Evolutionary conservation across 192 early-diverging fungal species (phyloP), one percentile per base, ranked within the genome.

Genomic region (Coemansia sp.): DNA sequence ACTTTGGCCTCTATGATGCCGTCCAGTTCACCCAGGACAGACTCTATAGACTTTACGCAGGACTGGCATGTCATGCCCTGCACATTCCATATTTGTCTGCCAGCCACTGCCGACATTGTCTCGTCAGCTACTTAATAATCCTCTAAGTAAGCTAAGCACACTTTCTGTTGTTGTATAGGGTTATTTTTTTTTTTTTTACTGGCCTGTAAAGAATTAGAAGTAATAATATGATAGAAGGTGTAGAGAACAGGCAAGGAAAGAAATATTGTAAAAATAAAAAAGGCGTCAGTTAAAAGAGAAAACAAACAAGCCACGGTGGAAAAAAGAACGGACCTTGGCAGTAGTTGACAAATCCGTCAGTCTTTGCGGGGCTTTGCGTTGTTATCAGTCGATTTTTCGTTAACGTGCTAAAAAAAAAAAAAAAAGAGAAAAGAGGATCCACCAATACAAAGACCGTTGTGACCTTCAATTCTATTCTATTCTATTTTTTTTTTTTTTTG

Each of bases 61-160:
- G 90, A 92, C 72, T 91, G 84, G 82, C 93, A 94, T 0, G 90
- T 93, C 93, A 94, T 94, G 54, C 91, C 90, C 53, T 68, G 64
- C 57, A 87, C 82, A n/a, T 29, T 25, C 66, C 73, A 70, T 8
- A 24, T 66, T 33, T 70, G 68, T 6, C 21, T 61, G 17, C 5
- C 30, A 51, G 42, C 23, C 33, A 67, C 53, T 20, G 57, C 57
- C 71, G 67, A 67, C 51, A 53, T 23, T 53, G 32, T 54, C 22
- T 64, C 29, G 3, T 21, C 32, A 17, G 23, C 23, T 56, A 20
- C 19, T 1, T 20, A 17, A 46, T 46, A 17, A 9, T 17, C 39
- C 39, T 46, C 39, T 46, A 2, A 14, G 14, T 46, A 46, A 46
- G 39, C 14, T 17, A 46, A 46, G 11, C 14, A 46, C 39, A 10